phyloP scores from a whole-genome alignment of 1,284 basidiomycete genomes.

The Austroboletus novae-zelandiae region DNA sequence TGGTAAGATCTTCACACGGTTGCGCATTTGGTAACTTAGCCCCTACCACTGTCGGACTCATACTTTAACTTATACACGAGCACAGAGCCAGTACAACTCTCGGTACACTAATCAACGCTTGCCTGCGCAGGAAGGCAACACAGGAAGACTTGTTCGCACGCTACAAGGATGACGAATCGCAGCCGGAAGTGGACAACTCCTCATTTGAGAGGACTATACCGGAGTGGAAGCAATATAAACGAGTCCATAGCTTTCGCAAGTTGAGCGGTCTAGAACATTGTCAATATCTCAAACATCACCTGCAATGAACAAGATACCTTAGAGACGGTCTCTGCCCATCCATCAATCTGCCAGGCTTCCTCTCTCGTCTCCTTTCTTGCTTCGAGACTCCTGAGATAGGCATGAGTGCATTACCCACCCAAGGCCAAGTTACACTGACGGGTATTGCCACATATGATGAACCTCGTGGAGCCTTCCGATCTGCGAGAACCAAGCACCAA shows the following conservation, averaged over 20 bases:
- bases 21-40: constrained; percentile 8
- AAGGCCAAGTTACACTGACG: constrained; percentile 48
- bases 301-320: constrained; percentile 53
- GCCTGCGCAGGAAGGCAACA: not conserved
- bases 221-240: constrained; percentile 68
- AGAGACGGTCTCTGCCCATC: constrained; percentile 92
- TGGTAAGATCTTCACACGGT: constrained; percentile 15
- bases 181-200: not conserved
- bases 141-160: not conserved
- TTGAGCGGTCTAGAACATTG: constrained; percentile 64
- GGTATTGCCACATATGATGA: constrained; percentile 94
- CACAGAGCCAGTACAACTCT: not conserved
- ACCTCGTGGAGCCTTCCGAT: constrained; percentile 87
- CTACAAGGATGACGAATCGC: not conserved
- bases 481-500: constrained; percentile 95
- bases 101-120: constrained; percentile 1
- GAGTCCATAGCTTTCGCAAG: constrained; percentile 78
- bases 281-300: constrained; percentile 6
- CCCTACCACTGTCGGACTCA: constrained; percentile 1
- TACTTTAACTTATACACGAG: not conserved
- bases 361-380: constrained; percentile 80
- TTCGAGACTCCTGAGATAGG: constrained; percentile 62
- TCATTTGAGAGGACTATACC: constrained; percentile 80
- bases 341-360: constrained; percentile 88
- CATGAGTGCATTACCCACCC: constrained; percentile 14